phyloP scores from a whole-genome alignment of 2,329 filamentous ascomycete genomes.

The Stachybotrys chartarum region DNA sequence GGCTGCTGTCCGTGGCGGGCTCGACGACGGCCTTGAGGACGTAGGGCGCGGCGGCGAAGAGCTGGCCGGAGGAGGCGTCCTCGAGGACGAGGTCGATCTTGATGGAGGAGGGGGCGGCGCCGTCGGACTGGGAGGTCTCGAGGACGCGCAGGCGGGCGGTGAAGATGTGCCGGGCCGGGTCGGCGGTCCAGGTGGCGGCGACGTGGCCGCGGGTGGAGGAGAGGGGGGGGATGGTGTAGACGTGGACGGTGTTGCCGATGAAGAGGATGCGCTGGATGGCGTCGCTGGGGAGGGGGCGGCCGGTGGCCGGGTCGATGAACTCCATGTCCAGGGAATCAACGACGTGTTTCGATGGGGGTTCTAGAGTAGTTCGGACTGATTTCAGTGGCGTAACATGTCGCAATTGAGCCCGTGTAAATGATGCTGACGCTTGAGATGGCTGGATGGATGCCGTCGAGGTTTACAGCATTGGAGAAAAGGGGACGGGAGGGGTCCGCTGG shows the following conservation, averaged over 20 bases:
- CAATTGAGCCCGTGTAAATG: too few species aligned
- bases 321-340: constrained; percentile 38
- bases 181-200: constrained; percentile 69
- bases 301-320: constrained; percentile 64
- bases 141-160: constrained; percentile 73
- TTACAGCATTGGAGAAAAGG: too few species aligned
- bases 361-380: too few species aligned
- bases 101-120: constrained; percentile 39
- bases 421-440: too few species aligned
- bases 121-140: constrained; percentile 53
- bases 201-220: constrained; percentile 72
- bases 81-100: constrained; percentile 74
- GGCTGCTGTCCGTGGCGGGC: constrained; percentile 68
- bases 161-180: constrained; percentile 71
- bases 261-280: constrained; percentile 83
- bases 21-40: constrained; percentile 59
- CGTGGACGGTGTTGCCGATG: constrained; percentile 65
- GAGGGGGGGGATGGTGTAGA: constrained; percentile 82
- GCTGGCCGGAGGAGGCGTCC: constrained; percentile 61
- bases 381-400: too few species aligned
- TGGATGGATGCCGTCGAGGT: too few species aligned
- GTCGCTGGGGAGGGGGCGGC: constrained; percentile 58
- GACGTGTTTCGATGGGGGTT: too few species aligned
- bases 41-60: constrained; percentile 83
- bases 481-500: background rate